phyloP scores from a whole-genome alignment of 2,329 filamentous ascomycete genomes.

The Penicillium sp. region DNA sequence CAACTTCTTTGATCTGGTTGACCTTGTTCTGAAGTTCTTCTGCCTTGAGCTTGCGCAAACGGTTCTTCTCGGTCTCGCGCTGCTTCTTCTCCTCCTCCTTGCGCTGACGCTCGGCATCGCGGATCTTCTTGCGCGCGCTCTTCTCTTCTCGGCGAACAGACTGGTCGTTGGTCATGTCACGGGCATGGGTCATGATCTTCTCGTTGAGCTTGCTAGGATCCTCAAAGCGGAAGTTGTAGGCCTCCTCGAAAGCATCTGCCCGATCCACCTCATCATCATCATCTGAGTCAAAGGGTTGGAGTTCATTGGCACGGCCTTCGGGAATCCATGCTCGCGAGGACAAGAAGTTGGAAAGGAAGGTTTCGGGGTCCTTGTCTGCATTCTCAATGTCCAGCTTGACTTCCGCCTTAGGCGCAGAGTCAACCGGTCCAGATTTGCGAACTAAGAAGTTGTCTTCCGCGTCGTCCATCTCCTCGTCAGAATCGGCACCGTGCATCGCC shows the following conservation, averaged over 20 bases:
- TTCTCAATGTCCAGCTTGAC: conserved; percentile 66
- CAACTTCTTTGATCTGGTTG: conserved; percentile 82
- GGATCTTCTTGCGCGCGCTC: conserved; percentile 70
- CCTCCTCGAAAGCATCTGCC: conserved; percentile 85
- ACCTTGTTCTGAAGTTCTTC: conserved; percentile 88
- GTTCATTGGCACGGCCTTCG: conserved; percentile 57
- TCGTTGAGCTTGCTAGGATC: conserved; percentile 86
- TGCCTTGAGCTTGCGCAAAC: conserved; percentile 81
- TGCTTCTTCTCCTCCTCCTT: conserved; percentile 76
- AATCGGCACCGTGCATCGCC: conserved; percentile 67
- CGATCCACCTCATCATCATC: conserved; percentile 72
- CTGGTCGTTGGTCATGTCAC: conserved; percentile 76
- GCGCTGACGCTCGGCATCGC: conserved; percentile 73
- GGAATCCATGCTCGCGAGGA: conserved; percentile 86
- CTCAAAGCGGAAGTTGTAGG: conserved; percentile 95
- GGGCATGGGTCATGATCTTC: conserved; percentile 80
- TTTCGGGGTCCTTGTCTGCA: conserved; percentile 86
- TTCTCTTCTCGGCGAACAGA: conserved; percentile 83
- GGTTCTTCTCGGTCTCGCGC: conserved; percentile 75
- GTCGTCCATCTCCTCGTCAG: conserved; percentile 53
- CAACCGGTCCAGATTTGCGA: conserved; percentile 58
- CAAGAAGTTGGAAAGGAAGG: conserved; percentile 93
- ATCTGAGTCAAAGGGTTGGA: conserved; percentile 86
- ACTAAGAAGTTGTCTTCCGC: conserved; percentile 74
- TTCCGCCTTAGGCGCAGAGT: conserved; percentile 40